Conservation (phyloP, 2,329 filamentous ascomycete genomes). For the Aspergillus brasiliensis region DNA sequence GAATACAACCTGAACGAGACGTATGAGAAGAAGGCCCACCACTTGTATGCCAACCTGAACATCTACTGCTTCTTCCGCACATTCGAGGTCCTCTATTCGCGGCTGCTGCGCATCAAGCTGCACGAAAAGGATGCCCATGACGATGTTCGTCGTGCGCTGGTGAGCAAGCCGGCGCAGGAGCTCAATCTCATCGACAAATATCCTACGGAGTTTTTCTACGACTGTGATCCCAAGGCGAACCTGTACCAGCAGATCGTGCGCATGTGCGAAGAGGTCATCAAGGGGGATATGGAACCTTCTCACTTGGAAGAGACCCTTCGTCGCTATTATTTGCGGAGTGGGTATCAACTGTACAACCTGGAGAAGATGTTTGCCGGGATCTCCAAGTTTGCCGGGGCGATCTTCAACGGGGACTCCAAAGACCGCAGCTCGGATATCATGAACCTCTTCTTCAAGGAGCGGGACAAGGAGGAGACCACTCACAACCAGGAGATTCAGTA, state of each 20-base stretch:
- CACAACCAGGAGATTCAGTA: constrained; percentile 88
- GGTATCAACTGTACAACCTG: constrained; percentile 92
- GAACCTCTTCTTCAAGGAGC: constrained; percentile 79
- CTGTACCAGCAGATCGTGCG: constrained; percentile 85
- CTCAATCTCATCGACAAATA: constrained; percentile 82
- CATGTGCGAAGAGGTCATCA: constrained; percentile 83
- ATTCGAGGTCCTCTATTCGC: constrained; percentile 86
- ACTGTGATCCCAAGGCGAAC: constrained; percentile 64
- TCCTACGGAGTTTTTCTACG: constrained; percentile 71
- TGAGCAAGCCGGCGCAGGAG: constrained; percentile 77
- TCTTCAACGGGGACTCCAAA: constrained; percentile 82
- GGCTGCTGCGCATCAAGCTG: constrained; percentile 80
- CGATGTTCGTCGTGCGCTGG: constrained; percentile 72
- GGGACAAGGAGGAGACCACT: constrained; percentile 80
- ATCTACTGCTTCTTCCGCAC: constrained; percentile 95
- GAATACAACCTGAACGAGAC: constrained; percentile 74
- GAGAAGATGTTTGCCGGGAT: constrained; percentile 84
- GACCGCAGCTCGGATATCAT: constrained; percentile 93
- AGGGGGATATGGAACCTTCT: constrained; percentile 76
- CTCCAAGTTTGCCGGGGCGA: constrained; percentile 76
- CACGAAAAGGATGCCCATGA: constrained; percentile 72
- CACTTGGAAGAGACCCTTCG: constrained; percentile 89
- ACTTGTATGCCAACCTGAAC: constrained; percentile 87
- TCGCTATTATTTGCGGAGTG: constrained; percentile 85
- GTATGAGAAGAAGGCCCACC: constrained; percentile 78